Base-by-base conservation (phyloP, 1,284 basidiomycete species). In the Ganoderma sp. region DNA sequence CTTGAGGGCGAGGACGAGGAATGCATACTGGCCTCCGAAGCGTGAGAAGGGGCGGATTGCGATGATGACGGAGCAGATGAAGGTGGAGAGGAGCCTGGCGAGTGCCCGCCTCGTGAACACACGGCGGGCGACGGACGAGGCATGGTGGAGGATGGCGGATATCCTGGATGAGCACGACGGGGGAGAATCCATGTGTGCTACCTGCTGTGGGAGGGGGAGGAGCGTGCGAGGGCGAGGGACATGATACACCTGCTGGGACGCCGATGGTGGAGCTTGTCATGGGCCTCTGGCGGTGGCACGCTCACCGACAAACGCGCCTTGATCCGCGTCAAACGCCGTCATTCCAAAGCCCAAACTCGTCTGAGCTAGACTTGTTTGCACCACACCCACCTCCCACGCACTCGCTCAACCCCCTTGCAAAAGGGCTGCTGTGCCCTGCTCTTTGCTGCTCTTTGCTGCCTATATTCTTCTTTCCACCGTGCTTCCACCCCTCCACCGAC, bases 1-100 rank as follows among this genome's bases (percentile, higher is more conserved):
- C 69, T 86, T 85, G 37, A 85, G 69, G 1, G 82, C 80, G 6
- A 85, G 76, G 4, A 82, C 81, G 1, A 85, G 77, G 73, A 84
- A 86, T 28, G 83, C 83, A 61, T 76, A 79, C 2, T 69, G 66
- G 4, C 84, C 84, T 5, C 84, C 85, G 28, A 82, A 74, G 34
- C 67, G 74, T 17, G 84, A 82, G 67, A 84, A 81, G 0, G 83
- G 83, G 6, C 78, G 81, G 14, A 84, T 69, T 34, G 82, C 83
- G 57, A 86, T 77, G 42, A 82, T 68, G 32, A 82, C 64, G 14
- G 78, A 78, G 71, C 84, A 86, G 25, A 85, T 72, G 43, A 84
- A 76, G 43, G 84, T 85, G 25, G 85, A 85, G 25, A 84, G 75
- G 4, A 84, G 67, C 10, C 84, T 77, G 17, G 84, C 83, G 32